Conservation (phyloP, 2,329 filamentous ascomycete species). For the Phoma herbarum region DNA sequence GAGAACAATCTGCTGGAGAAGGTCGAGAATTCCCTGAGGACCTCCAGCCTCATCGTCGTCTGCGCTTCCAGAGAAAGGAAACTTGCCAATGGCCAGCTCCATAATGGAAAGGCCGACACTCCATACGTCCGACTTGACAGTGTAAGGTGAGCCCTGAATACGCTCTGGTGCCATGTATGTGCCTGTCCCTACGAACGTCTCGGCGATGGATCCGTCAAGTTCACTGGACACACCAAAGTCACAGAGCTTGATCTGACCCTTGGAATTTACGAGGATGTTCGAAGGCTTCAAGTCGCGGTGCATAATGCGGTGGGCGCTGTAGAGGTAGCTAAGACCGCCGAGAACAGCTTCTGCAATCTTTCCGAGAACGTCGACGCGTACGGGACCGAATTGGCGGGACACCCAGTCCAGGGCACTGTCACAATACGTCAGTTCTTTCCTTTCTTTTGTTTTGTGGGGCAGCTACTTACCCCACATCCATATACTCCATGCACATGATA, state of each 20-base stretch:
- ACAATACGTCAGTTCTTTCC: constrained; percentile 24
- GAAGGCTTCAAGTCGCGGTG: constrained; percentile 99
- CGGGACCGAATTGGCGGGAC: constrained; percentile 91
- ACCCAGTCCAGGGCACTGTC: constrained; percentile 88
- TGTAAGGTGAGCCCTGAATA: constrained; percentile 96
- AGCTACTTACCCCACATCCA: constrained; percentile 89
- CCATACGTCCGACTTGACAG: constrained; percentile 98
- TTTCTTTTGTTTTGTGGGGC: constrained; percentile 4
- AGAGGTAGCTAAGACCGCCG: constrained; percentile 92
- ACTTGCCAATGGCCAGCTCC: constrained; percentile 97
- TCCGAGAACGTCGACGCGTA: constrained; percentile 93
- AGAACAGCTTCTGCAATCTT: constrained; percentile 98
- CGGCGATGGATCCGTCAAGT: constrained; percentile 95
- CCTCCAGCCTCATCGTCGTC: constrained; percentile 72
- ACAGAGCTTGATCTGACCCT: constrained; percentile 94
- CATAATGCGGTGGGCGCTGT: constrained; percentile 96
- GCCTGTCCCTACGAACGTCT: constrained; percentile 97
- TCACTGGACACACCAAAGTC: constrained; percentile 99
- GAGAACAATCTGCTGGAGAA: constrained; percentile 96
- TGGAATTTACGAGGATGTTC: constrained; percentile 95
- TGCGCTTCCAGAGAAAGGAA: constrained; percentile 89
- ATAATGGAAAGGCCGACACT: constrained; percentile 95
- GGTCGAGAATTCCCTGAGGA: constrained; percentile 92
- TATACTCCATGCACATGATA: constrained; percentile 99
- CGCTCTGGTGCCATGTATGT: constrained; percentile 99